Evolutionary conservation across 2,329 filamentous ascomycete genomes (phyloP).

Genomic region (Fusarium nisikadoi): DNA sequence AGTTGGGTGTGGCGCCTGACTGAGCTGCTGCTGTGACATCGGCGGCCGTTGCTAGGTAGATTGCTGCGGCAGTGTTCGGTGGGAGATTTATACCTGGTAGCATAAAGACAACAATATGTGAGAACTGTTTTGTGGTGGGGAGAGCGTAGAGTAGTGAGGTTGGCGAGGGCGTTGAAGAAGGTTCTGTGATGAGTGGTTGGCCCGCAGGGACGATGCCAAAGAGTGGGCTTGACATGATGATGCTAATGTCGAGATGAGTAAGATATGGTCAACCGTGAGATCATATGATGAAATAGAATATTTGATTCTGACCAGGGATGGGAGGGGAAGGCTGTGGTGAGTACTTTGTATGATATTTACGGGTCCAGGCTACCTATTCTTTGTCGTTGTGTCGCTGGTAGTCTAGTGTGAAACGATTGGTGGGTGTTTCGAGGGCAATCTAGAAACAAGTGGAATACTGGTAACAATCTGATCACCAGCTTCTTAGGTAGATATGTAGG

Average conservation of each 20-base stretch:
- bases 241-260: not conserved
- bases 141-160: conserved; percentile 68
- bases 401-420: conserved; percentile 37
- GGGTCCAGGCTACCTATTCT: not conserved
- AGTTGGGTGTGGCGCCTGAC: conserved; percentile 64
- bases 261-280: not conserved
- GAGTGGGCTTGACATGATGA: conserved; percentile 49
- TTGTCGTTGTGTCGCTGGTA: conserved; percentile 16
- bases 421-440: conserved; percentile 28
- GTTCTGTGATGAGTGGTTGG: conserved; percentile 65
- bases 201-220: conserved; percentile 72
- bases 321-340: not conserved
- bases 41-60: conserved; percentile 77
- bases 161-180: conserved; percentile 63
- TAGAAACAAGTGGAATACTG: conserved; percentile 27
- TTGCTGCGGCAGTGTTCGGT: conserved; percentile 81
- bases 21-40: conserved; percentile 52
- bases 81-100: conserved; percentile 82
- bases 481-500: too few species aligned
- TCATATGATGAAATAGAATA: not conserved
- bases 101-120: conserved; percentile 89
- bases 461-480: too few species aligned
- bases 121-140: conserved; percentile 65
- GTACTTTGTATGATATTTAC: conserved; percentile 5
- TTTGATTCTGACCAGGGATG: not conserved